phyloP scores from a whole-genome alignment of 1,284 basidiomycete species.

The Apiotrichum brassicae region DNA sequence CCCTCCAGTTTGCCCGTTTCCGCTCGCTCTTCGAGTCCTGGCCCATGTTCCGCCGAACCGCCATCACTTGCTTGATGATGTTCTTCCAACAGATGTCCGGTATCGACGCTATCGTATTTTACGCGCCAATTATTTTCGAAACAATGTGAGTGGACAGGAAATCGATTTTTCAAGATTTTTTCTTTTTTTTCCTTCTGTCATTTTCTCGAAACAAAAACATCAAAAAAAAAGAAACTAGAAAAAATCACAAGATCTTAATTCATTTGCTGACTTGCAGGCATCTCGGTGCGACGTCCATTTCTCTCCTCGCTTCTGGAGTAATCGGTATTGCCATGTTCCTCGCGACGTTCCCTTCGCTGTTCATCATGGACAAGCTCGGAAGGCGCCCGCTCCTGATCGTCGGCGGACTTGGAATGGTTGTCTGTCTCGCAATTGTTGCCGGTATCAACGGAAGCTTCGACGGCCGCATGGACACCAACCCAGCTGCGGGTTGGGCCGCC shows the following conservation, averaged over 20 bases:
- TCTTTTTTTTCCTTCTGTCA: not conserved
- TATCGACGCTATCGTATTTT: slow-evolving; percentile 26
- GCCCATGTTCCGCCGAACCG: slow-evolving; percentile 30
- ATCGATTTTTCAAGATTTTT: not conserved
- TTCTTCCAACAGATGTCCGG: slow-evolving; percentile 42
- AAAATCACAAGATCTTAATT: too few species aligned
- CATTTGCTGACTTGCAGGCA: slow-evolving; percentile 11
- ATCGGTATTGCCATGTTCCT: slow-evolving; percentile 39
- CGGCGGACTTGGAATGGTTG: slow-evolving; percentile 22
- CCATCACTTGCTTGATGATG: slow-evolving; percentile 43
- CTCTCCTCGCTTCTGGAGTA: slow-evolving; percentile 40
- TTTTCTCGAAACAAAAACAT: too few species aligned
- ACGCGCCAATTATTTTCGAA: slow-evolving; percentile 22
- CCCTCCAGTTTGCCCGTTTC: slow-evolving; percentile 16
- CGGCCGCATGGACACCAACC: slow-evolving; percentile 7
- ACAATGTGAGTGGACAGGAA: slow-evolving; percentile 2
- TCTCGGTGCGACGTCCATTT: slow-evolving; percentile 28
- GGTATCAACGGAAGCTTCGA: slow-evolving; percentile 16
- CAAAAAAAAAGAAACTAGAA: too few species aligned
- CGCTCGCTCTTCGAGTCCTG: slow-evolving; percentile 15
- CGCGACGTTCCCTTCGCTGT: slow-evolving; percentile 31
- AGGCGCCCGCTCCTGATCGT: slow-evolving; percentile 22
- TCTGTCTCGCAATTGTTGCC: slow-evolving; percentile 22
- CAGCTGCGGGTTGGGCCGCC: slow-evolving; percentile 13
- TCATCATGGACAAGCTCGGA: slow-evolving; percentile 29